Percentiles rank a stretch among this genome's conserved stretches.
Evolutionary conservation across 108 stramenopile genomes (phyloP).

Genomic region (Aurantiochytrium sp.): DNA sequence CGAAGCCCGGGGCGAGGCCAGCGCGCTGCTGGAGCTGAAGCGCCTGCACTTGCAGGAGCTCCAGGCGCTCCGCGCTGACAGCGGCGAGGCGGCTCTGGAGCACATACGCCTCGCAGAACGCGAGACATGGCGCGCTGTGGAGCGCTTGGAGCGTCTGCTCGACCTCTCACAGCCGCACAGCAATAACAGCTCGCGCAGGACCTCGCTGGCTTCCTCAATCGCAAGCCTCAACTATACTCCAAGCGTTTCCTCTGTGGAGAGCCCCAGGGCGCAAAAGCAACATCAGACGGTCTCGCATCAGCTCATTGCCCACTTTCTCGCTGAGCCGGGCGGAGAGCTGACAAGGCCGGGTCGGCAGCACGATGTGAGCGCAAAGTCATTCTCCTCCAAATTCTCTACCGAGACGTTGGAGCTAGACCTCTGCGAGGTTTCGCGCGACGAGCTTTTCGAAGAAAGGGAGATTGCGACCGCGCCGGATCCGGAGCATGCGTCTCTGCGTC

Average conservation of each 20-base stretch:
- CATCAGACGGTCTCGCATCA: neutral
- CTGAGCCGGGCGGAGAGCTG: neutral
- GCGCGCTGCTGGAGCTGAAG: neutral
- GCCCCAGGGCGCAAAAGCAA: neutral
- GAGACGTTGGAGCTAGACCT: conserved; percentile 28
- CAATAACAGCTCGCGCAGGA: too few relatives aligned
- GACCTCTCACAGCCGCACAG: neutral
- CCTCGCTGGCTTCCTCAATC: neutral
- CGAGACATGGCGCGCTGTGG: neutral
- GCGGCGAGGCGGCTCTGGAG: neutral
- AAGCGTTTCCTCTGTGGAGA: neutral
- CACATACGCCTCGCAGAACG: neutral
- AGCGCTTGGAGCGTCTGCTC: neutral
- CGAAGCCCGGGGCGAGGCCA: too few relatives aligned
- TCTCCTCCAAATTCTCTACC: neutral
- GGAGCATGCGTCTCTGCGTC: neutral
- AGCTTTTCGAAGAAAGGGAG: neutral
- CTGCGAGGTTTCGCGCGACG: neutral
- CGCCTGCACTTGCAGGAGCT: neutral
- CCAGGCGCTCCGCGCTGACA: neutral
- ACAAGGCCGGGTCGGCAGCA: neutral
- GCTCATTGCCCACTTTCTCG: neutral
- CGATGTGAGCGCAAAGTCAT: neutral
- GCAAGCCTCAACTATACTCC: neutral
- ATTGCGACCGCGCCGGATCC: neutral